Percentiles rank a stretch among this genome's conserved stretches.
phyloP scores from a whole-genome alignment of 805 yeast genomes.

The Kuraishia hungarica region DNA sequence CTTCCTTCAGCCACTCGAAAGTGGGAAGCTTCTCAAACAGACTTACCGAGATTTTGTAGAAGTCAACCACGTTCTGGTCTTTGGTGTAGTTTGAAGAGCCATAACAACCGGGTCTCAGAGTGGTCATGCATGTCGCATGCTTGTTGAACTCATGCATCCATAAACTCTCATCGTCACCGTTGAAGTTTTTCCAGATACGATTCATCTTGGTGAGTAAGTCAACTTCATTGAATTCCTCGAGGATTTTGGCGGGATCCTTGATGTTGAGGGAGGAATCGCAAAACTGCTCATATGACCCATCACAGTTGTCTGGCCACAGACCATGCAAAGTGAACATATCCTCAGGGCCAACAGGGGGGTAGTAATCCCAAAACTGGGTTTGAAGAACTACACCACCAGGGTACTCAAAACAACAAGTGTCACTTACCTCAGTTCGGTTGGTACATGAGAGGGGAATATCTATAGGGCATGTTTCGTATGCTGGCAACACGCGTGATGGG shows the following conservation, averaged over 20 bases:
- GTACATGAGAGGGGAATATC: slow-evolving; percentile 55
- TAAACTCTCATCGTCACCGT: slow-evolving; percentile 56
- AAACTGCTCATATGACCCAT: slow-evolving; percentile 72
- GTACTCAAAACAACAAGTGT: slow-evolving; percentile 77
- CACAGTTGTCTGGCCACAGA: slow-evolving; percentile 83
- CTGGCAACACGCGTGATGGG: not conserved
- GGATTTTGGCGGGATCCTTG: slow-evolving; percentile 34
- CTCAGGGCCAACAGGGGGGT: slow-evolving; percentile 63
- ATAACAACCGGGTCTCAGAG: slow-evolving; percentile 70
- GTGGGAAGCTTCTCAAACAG: slow-evolving; percentile 58
- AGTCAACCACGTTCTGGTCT: slow-evolving; percentile 55
- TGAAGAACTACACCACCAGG: slow-evolving; percentile 79
- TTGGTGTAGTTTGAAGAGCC: slow-evolving; percentile 17
- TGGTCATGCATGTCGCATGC: slow-evolving; percentile 88
- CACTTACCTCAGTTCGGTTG: slow-evolving; percentile 41
- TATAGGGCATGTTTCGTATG: slow-evolving; percentile 34
- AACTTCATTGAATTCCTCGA: slow-evolving; percentile 36
- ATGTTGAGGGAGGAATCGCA: slow-evolving; percentile 60
- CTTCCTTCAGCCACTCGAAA: slow-evolving; percentile 51
- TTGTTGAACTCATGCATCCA: slow-evolving; percentile 94
- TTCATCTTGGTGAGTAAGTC: slow-evolving; percentile 52
- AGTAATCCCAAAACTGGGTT: slow-evolving; percentile 92
- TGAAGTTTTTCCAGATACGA: slow-evolving; percentile 63
- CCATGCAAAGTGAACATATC: slow-evolving; percentile 79
- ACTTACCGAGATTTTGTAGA: slow-evolving; percentile 50